A percentile compares a stretch with the other conserved stretches of the same genome.
phyloP scores from a whole-genome alignment of 495 filamentous ascomycete genomes.

The Terfezia boudieri region DNA sequence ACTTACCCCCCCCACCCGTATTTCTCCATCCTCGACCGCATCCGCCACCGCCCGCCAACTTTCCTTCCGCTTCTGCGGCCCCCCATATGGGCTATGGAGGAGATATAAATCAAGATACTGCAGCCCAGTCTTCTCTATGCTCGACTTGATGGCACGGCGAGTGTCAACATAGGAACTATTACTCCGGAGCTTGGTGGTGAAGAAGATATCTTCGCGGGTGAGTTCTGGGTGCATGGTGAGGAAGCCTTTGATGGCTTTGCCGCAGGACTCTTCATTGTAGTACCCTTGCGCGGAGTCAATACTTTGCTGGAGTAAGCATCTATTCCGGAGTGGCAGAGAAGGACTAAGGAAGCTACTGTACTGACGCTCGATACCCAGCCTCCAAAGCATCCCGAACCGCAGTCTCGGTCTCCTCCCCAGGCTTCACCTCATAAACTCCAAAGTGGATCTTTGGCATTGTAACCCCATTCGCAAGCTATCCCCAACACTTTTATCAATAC shows the following conservation, averaged over 20 bases:
- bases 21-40: constrained; percentile 35
- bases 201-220: constrained; percentile 38
- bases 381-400: constrained; percentile 21
- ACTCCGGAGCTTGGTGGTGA: constrained; percentile 40
- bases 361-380: constrained; percentile 20
- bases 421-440: background rate
- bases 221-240: constrained; percentile 22
- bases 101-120: constrained; percentile 53
- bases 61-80: constrained; percentile 32
- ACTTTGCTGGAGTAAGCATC: constrained; percentile 7
- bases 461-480: too few species aligned
- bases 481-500: too few species aligned
- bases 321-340: background rate
- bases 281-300: constrained; percentile 45
- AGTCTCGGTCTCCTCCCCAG: constrained; percentile 20
- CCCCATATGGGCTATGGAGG: constrained; percentile 43
- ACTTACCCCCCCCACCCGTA: constrained; percentile 39
- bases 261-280: constrained; percentile 37
- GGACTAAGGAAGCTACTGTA: background rate
- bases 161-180: constrained; percentile 36
- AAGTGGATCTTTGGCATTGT: background rate
- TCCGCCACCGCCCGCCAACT: constrained; percentile 46
- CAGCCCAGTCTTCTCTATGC: constrained; percentile 30
- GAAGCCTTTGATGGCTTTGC: constrained; percentile 31
- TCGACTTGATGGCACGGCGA: constrained; percentile 30